Conservation (phyloP, 345 rosid genomes). For the Excoecaria agallocha region DNA sequence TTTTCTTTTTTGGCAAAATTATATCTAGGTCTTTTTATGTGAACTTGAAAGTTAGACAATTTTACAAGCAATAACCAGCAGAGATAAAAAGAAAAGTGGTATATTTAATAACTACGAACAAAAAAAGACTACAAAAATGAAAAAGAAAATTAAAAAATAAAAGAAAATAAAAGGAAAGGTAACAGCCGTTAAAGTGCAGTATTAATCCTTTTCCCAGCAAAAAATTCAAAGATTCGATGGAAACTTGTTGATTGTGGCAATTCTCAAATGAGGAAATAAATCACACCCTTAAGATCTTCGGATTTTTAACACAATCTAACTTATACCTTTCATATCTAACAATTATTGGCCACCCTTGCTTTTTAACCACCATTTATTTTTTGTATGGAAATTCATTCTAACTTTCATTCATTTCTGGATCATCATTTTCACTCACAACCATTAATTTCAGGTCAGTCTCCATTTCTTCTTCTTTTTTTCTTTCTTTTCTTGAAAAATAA, state of each 20-base stretch:
- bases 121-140: not conserved
- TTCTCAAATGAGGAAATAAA: constrained; percentile 24
- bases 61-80: constrained; percentile 1
- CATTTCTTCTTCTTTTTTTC: not conserved
- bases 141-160: not conserved
- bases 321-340: constrained; percentile 5
- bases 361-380: not conserved
- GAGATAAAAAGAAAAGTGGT: not conserved
- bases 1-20: not conserved
- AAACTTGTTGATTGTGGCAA: constrained; percentile 12
- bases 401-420: not conserved
- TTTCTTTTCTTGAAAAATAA: not conserved
- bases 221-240: constrained; percentile 18
- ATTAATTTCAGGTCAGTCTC: not conserved
- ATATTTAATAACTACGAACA: not conserved
- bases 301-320: constrained; percentile 27
- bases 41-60: not conserved
- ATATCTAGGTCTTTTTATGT: not conserved
- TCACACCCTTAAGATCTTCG: constrained; percentile 27
- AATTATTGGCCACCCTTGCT: not conserved
- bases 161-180: not conserved
- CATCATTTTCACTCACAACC: not conserved
- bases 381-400: not conserved
- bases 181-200: constrained; percentile 2
- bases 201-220: constrained; percentile 6